phyloP scores from a whole-genome alignment of 176 grass and related monocot genomes.

The Phoenix dactylifera region DNA sequence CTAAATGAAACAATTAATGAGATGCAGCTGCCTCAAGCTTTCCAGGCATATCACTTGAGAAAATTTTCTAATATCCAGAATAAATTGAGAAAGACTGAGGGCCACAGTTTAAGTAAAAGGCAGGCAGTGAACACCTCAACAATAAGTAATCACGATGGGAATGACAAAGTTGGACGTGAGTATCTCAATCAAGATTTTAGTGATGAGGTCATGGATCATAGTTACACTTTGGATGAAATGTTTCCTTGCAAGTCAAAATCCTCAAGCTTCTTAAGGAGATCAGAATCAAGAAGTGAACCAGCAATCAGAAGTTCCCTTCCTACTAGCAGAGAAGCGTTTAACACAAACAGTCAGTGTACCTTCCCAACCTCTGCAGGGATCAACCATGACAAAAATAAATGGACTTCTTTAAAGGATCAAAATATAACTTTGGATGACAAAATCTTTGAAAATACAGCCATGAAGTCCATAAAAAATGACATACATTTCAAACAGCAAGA shows the following conservation, averaged over 20 bases:
- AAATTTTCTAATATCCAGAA: constrained; percentile 34
- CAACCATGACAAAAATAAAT: constrained; percentile 30
- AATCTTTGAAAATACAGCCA: constrained; percentile 12
- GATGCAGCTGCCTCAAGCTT: constrained; percentile 25
- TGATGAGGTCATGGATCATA: constrained; percentile 28
- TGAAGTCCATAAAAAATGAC: constrained; percentile 24
- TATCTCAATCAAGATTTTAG: constrained; percentile 34
- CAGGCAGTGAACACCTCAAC: constrained; percentile 23
- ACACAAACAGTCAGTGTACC: constrained; percentile 26
- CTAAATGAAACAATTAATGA: constrained; percentile 29
- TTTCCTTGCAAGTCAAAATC: constrained; percentile 22
- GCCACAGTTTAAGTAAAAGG: constrained; percentile 33
- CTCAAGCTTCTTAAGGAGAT: constrained; percentile 29
- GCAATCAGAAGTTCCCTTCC: constrained; percentile 18
- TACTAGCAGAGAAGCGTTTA: constrained; percentile 19
- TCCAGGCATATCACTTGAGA: constrained; percentile 31
- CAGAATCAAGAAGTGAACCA: constrained; percentile 27
- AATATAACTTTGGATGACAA: constrained; percentile 16
- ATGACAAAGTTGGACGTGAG: constrained; percentile 22
- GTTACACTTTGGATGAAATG: constrained; percentile 29
- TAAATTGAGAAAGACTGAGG: constrained; percentile 25
- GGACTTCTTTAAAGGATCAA: constrained; percentile 22
- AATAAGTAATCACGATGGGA: constrained; percentile 20
- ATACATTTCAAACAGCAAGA: constrained; percentile 21
- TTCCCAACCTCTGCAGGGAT: constrained; percentile 64